Conservation (phyloP, 2,329 filamentous ascomycete genomes). For the Diaporthe ilicicola region DNA sequence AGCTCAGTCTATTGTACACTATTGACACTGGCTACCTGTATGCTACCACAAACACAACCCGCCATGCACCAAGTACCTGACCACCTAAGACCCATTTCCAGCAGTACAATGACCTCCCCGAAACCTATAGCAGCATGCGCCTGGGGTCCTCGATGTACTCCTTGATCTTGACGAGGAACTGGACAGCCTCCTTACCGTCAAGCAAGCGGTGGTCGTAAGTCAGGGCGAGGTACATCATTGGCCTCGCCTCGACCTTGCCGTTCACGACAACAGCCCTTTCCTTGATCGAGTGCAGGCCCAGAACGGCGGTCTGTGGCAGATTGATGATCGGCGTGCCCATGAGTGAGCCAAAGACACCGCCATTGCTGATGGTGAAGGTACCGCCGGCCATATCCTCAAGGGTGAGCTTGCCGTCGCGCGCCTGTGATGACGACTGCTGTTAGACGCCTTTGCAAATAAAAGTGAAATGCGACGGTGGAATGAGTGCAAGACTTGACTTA, state of each 20-base stretch:
- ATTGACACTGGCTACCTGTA: constrained; percentile 29
- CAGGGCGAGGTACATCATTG: constrained; percentile 99
- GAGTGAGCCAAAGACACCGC: constrained; percentile 94
- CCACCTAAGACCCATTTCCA: neutral
- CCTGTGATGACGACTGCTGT: constrained; percentile 57
- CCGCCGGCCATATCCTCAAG: constrained; percentile 99
- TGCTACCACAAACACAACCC: constrained; percentile 23
- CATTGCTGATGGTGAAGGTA: constrained; percentile 97
- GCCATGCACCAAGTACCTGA: neutral
- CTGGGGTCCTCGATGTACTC: constrained; percentile 96
- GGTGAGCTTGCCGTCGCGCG: constrained; percentile 93
- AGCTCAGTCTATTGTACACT: constrained; percentile 32
- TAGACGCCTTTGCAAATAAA: neutral
- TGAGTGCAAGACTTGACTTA: constrained; percentile 45
- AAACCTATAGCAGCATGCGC: constrained; percentile 79
- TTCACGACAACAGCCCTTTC: constrained; percentile 89
- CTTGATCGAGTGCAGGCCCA: constrained; percentile 96
- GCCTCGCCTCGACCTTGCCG: constrained; percentile 92
- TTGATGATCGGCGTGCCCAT: constrained; percentile 99
- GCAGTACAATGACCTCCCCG: neutral
- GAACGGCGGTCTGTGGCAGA: constrained; percentile 88
- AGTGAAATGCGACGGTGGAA: too few species aligned
- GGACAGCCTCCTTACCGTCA: constrained; percentile 93
- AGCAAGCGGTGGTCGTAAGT: constrained; percentile 98
- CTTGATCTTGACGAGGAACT: constrained; percentile 97